Percentiles rank a stretch among this genome's conserved stretches.
Conservation (phyloP, 2,329 filamentous ascomycete genomes). For the Myriangium duriaei region DNA sequence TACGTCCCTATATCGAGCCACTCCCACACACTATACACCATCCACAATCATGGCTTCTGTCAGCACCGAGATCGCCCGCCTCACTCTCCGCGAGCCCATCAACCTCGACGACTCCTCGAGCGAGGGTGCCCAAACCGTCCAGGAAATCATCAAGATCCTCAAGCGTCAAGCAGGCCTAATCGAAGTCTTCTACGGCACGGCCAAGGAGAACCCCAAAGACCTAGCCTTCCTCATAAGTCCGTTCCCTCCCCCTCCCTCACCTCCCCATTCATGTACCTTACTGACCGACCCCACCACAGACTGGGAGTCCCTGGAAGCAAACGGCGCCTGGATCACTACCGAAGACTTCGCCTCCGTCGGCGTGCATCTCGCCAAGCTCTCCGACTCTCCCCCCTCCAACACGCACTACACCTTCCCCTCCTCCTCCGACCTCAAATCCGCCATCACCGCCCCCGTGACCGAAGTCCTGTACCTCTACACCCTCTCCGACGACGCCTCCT, state of each 20-base stretch:
- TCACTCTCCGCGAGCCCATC: constrained; percentile 27
- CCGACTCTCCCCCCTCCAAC: constrained; percentile 19
- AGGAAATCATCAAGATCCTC: constrained; percentile 24
- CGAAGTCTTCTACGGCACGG: constrained; percentile 24
- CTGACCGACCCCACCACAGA: constrained; percentile 19
- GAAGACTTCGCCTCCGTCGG: constrained; percentile 29
- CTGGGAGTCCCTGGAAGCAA: constrained; percentile 29
- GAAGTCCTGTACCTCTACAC: constrained; percentile 38
- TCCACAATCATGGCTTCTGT: no score
- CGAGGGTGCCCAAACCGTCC: constrained; percentile 20
- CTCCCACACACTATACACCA: no score
- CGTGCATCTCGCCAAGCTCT: constrained; percentile 19
- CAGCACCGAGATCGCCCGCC: constrained; percentile 28
- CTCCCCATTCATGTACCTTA: neutral
- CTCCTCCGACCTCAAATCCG: constrained; percentile 11
- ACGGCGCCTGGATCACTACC: constrained; percentile 29
- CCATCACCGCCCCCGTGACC: constrained; percentile 33
- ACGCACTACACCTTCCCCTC: constrained; percentile 25
- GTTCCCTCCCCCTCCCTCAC: constrained; percentile 8
- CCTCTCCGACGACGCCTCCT: constrained; percentile 21
- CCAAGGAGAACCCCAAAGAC: constrained; percentile 27
- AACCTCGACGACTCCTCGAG: constrained; percentile 21
- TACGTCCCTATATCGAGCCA: no score
- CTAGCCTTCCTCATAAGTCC: constrained; percentile 30
- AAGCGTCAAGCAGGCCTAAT: constrained; percentile 25